Evolutionary conservation across 352 stramenopile genomes (phyloP), one percentile per base, ranked within the genome.

Genomic region (Pythium apleroticum): DNA sequence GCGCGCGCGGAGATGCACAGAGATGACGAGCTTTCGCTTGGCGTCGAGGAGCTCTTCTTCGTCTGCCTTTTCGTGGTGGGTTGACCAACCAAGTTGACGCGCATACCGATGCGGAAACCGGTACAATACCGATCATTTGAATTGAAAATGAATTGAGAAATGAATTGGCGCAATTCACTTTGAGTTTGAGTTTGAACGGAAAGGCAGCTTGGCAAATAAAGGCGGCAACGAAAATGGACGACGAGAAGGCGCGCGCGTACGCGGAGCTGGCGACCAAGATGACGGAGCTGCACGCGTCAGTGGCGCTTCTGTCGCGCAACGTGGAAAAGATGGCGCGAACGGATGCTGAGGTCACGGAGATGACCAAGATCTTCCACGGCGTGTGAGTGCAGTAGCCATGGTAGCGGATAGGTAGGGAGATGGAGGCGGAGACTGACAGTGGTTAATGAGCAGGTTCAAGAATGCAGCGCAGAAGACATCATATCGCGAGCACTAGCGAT

Each of bases 361-460:
- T 92, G 84, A 82, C 81, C 55, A 73, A 75, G 50, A 89, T 89
- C 67, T 92, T 92, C 70, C 84, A 92, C 43, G 73, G 80, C 60
- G 81, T 89, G 84, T 92, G 68, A 57, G 80, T 78, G 22, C 17
- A 11, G 28, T 37, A 17, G 22, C 37, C 3, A 28, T 53, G 55
- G 12, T n/a, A 33, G 12, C n/a, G 43, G 9, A 52, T 27, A 12
- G 37, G n/a, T n/a, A n/a, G n/a, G n/a, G n/a, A n/a, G 66, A 52
- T 57, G 60, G 25, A 48, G 17, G 5, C 4, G 17, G 7, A 9
- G 15, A 25, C 14, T 60, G 22, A 24, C 14, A 24, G 57, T 45
- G n/a, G 57, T n/a, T 62, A 24, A 8, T 37, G 39, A 52, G 12
- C 45, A 75, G 68, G 43, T 75, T 75, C 63, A 75, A 71, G 62